Evolutionary conservation across 2,329 filamentous ascomycete species (phyloP), one percentile per base, ranked within the genome.

Genomic region (Amauroascus niger): DNA sequence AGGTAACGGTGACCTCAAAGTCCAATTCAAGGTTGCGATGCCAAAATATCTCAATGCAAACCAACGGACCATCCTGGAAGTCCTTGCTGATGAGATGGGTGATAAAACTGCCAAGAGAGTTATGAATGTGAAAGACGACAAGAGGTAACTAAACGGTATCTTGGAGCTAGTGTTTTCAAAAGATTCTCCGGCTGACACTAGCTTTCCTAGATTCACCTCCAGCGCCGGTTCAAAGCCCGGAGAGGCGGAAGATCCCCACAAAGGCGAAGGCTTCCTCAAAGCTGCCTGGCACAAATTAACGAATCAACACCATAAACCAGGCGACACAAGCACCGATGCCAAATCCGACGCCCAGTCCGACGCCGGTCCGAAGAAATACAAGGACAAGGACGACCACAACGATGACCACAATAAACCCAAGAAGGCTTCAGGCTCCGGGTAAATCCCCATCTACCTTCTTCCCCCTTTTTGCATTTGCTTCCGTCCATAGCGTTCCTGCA

Each of bases 1-100:
- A 30, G 67, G 66, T 52, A 64, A 59, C 30, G 93, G 93, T 59
- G 93, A 98, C 65, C 73, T 98, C 56, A 85, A 82, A 67, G 89
- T 98, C 6, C 91, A 98, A 69, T 98, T 95, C 79, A 88, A 88
- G 69, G 87, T 98, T 44, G 76, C 80, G 52, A 95, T 97, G 88
- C 93, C 93, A 44, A 97, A 95, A 73, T 96, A 91, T 64, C 77
- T 98, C 59, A 88, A 80, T 52, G 80, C 86, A 44, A 97, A 95
- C 72, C 90, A 98, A 74, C 80, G 93, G 52, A 94, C 88, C 0
- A 86, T 98, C 55, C 74, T 95, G 43, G 93, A 98, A 74, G 91
- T 97, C 81, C 80, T 98, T 59, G 93, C 93, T 6, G 90, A 98
- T 63, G 93, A 98, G 74, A 86, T 98, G 82, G 84, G 81, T 37